phyloP scores from a whole-genome alignment of 306 rosid species.

The Canavalia gladiata region DNA sequence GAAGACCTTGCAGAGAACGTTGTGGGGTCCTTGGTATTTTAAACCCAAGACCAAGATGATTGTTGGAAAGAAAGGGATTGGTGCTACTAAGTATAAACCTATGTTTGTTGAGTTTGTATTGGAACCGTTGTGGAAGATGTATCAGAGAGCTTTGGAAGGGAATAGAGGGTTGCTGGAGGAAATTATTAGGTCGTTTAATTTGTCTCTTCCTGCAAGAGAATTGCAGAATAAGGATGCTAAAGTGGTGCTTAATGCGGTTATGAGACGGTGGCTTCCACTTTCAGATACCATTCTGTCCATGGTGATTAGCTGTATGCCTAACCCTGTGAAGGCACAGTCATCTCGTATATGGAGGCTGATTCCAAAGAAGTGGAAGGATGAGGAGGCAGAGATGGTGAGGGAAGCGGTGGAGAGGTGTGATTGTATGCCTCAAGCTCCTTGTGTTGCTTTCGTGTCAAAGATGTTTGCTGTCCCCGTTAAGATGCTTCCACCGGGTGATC shows the following conservation, averaged over 20 bases:
- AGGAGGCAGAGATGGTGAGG: conserved; percentile 65
- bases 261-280: conserved; percentile 93
- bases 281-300: conserved; percentile 71
- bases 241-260: conserved; percentile 75
- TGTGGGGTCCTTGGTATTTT: conserved; percentile 82
- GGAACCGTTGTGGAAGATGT: conserved; percentile 87
- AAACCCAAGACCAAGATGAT: conserved; percentile 80
- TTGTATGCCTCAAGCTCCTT: conserved; percentile 73
- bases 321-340: conserved; percentile 73
- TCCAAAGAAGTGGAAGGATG: conserved; percentile 66
- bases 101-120: conserved; percentile 93
- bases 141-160: conserved; percentile 66
- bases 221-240: conserved; percentile 82
- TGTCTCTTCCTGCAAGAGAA: conserved; percentile 70
- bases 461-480: conserved; percentile 90
- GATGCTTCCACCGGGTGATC: conserved; percentile 65
- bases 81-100: conserved; percentile 66
- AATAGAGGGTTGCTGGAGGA: conserved; percentile 64
- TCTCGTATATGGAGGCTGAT: conserved; percentile 71
- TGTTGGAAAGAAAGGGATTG: conserved; percentile 73
- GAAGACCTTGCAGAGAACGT: conserved; percentile 63
- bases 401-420: conserved; percentile 74
- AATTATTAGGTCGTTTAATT: conserved; percentile 73
- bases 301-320: conserved; percentile 80
- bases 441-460: conserved; percentile 87